Percentiles rank a stretch among this genome's conserved stretches.
These are phyloP conservation scores for Colletotrichum aenigma DNA, from an alignment of 2,329 filamentous ascomycete genomes.

Conservation along the genomic window DNA sequence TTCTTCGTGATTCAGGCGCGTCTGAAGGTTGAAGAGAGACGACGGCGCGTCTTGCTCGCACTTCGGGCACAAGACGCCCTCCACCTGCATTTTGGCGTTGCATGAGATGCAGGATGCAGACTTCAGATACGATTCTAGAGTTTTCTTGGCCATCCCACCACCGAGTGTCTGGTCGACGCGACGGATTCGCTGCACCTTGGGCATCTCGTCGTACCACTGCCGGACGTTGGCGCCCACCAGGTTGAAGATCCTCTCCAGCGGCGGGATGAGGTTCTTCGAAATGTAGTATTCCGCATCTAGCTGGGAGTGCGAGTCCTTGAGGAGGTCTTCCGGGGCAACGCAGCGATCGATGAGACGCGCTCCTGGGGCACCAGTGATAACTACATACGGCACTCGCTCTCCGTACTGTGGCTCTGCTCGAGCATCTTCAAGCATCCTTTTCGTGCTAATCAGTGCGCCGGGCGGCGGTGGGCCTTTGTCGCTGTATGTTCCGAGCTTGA, in stretches of 20 bases:
- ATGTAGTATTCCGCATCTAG: constrained; percentile 98
- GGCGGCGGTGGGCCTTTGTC: constrained; percentile 81
- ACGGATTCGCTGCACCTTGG: constrained; percentile 80
- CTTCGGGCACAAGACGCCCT: constrained; percentile 55
- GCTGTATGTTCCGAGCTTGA: constrained; percentile 87
- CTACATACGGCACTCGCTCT: constrained; percentile 93
- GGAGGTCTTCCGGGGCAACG: constrained; percentile 82
- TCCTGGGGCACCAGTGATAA: constrained; percentile 86
- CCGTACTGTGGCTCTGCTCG: constrained; percentile 92
- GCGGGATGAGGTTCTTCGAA: constrained; percentile 91
- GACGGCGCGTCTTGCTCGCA: constrained; percentile 61
- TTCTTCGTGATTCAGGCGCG: constrained; percentile 67
- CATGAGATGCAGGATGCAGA: constrained; percentile 82
- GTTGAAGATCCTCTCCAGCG: constrained; percentile 94
- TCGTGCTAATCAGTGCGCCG: constrained; percentile 86
- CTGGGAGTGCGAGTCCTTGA: constrained; percentile 76
- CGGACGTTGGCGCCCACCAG: constrained; percentile 91
- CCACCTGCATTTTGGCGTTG: constrained; percentile 51
- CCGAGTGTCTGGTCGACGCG: constrained; percentile 52
- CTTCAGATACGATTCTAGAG: constrained; percentile 93
- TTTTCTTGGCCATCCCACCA: constrained; percentile 46
- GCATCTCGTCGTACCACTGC: constrained; percentile 96
- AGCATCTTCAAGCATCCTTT: constrained; percentile 84
- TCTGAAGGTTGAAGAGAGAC: constrained; percentile 69
- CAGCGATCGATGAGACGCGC: constrained; percentile 87